Evolutionary conservation across 2,329 filamentous ascomycete species (phyloP), one percentile per base, ranked within the genome.

Genomic region (Aspergillus versicolor): DNA sequence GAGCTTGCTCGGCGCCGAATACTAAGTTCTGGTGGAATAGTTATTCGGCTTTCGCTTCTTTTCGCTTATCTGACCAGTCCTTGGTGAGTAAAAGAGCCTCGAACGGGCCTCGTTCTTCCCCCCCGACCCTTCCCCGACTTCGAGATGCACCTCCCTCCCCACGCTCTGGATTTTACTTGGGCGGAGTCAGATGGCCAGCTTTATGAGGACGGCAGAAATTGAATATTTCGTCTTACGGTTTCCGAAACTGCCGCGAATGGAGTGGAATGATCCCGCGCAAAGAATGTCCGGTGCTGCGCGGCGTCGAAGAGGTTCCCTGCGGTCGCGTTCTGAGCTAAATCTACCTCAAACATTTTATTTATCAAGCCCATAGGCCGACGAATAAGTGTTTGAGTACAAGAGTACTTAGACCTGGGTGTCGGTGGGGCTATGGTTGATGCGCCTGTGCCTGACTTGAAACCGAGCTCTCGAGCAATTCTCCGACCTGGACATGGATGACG

Each of bases 11-110:
- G 61, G 52, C 56, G 52, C 56, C 57, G 55, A 60, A 57, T 60
- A 59, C 54, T 54, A 52, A 57, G 58, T 60, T 62, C 62, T 65
- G 62, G 64, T 63, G 64, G 62, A 61, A 65, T 66, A 66, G 58
- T 59, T 54, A 54, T 61, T 66, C 61, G 65, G 62, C 58, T 30
- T 30, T 67, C 60, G 59, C 61, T 64, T 62, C 60, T 65, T 65
- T 61, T 63, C 57, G 61, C 61, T 63, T 62, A 61, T 63, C 60
- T 64, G 52, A 58, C 62, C 59, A 60, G 60, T 66, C 44, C 58
- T 56, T 62, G 63, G 64, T 66, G 59, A 66, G 64, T 66, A 61
- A 59, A 54, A 60, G 57, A 58, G 55, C 59, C 53, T 63, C 52
- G 55, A 57, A 57, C 55, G 50, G 27, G 56, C 58, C 59, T 54